A percentile compares a stretch with the other conserved stretches of the same genome.
Conservation (phyloP, 2,329 filamentous ascomycete species). For the Alternaria tenuissima region DNA sequence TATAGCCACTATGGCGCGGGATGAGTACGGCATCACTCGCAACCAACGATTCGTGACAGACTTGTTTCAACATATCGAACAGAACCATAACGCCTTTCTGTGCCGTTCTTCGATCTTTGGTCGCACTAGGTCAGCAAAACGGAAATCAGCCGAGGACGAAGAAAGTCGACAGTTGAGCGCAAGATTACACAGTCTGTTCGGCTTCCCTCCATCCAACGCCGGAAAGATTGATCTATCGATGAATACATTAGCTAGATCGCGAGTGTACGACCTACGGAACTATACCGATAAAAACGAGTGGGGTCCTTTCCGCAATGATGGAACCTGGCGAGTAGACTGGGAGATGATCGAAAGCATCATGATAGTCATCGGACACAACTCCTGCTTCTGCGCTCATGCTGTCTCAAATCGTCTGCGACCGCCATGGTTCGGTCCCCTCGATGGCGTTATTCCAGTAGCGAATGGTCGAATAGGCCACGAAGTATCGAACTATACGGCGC, state of each 20-base stretch:
- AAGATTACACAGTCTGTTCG: slow-evolving; percentile 74
- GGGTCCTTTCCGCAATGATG: slow-evolving; percentile 76
- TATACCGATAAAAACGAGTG: slow-evolving; percentile 70
- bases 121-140: slow-evolving; percentile 59
- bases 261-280: slow-evolving; percentile 77
- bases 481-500: slow-evolving; percentile 5
- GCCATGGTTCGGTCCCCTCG: slow-evolving; percentile 42
- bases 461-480: slow-evolving; percentile 15
- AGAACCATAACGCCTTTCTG: slow-evolving; percentile 68
- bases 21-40: slow-evolving; percentile 55
- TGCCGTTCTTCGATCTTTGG: slow-evolving; percentile 67
- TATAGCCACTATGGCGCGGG: slow-evolving; percentile 47
- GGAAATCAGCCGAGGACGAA: slow-evolving; percentile 51
- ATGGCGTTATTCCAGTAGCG: slow-evolving; percentile 34
- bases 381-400: slow-evolving; percentile 35
- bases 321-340: slow-evolving; percentile 73
- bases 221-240: slow-evolving; percentile 45
- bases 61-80: slow-evolving; percentile 53
- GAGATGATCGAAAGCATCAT: slow-evolving; percentile 80
- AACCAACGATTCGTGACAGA: slow-evolving; percentile 52
- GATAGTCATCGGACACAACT: slow-evolving; percentile 72
- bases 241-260: slow-evolving; percentile 70
- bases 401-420: slow-evolving; percentile 35
- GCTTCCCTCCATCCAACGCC: slow-evolving; percentile 62
- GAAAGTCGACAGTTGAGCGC: slow-evolving; percentile 70